These are phyloP conservation scores for Kuraishia molischiana DNA, from an alignment of 805 yeast genomes.

Conservation along the genomic window DNA sequence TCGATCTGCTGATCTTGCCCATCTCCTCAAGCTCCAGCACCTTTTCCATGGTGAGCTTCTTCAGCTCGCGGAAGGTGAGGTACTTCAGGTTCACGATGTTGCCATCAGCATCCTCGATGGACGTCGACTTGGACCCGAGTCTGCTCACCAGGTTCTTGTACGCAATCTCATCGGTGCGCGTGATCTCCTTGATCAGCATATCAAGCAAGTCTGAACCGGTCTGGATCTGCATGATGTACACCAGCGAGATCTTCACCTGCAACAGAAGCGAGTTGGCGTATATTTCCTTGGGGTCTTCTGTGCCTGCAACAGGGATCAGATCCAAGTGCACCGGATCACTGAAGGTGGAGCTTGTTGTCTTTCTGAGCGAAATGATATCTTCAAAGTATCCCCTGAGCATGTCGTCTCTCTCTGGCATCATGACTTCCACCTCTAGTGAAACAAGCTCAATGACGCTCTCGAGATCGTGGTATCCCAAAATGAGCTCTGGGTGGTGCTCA, in stretches of 20 bases:
- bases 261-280: slow-evolving; percentile 51
- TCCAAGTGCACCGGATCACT: slow-evolving; percentile 2
- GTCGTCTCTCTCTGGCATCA: slow-evolving; percentile 39
- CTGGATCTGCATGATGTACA: slow-evolving; percentile 79
- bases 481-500: slow-evolving; percentile 33
- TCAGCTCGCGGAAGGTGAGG: slow-evolving; percentile 61
- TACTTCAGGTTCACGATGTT: slow-evolving; percentile 40
- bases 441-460: slow-evolving; percentile 31
- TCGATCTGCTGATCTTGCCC: slow-evolving; percentile 53
- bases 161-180: slow-evolving; percentile 55
- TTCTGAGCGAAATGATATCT: not conserved
- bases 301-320: slow-evolving; percentile 27
- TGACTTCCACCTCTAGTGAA: slow-evolving; percentile 27
- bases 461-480: slow-evolving; percentile 35
- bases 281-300: slow-evolving; percentile 40
- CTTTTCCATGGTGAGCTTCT: slow-evolving; percentile 63
- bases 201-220: slow-evolving; percentile 59
- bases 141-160: slow-evolving; percentile 13
- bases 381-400: slow-evolving; percentile 19
- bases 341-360: not conserved
- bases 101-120: slow-evolving; percentile 31
- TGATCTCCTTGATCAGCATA: slow-evolving; percentile 55
- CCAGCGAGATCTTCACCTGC: slow-evolving; percentile 74
- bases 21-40: slow-evolving; percentile 65
- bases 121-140: not conserved